phyloP scores from a whole-genome alignment of 139 green algal genomes.

The Chlorella ohadii region DNA sequence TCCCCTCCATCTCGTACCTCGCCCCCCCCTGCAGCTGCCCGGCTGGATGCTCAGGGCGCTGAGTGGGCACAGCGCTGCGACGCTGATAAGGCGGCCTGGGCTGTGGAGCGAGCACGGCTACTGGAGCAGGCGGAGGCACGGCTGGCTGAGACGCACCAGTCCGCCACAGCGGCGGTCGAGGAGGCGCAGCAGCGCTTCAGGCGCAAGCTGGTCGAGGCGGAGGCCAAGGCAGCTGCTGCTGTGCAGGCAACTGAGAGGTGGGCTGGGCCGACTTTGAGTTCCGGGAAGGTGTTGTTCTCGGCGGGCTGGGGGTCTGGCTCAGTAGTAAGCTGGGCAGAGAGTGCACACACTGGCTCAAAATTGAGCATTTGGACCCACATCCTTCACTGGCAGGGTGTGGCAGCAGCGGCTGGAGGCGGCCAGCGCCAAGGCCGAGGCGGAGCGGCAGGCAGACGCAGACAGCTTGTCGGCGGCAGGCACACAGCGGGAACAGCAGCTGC shows the following conservation, averaged over 20 bases:
- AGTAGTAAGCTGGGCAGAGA: no score
- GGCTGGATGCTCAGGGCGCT: background rate
- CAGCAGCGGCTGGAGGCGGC: constrained; percentile 27
- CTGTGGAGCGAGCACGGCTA: background rate
- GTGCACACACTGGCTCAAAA: no score
- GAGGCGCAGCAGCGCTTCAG: constrained; percentile 11
- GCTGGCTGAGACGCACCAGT: background rate
- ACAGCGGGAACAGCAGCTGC: constrained; percentile 1
- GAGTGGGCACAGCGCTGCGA: constrained; percentile 13
- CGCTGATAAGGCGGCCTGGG: constrained; percentile 16
- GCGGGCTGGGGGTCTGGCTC: no score
- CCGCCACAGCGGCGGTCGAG: background rate
- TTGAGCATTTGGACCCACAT: background rate
- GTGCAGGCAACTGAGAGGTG: background rate
- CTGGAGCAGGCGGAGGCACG: background rate
- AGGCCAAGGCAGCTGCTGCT: background rate
- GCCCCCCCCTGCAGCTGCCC: background rate
- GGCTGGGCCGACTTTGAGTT: background rate
- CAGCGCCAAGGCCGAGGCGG: background rate
- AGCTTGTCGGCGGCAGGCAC: background rate
- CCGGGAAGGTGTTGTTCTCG: no score
- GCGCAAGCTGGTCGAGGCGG: background rate
- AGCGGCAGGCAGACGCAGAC: background rate
- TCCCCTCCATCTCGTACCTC: no score
- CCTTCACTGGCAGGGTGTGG: background rate